Conservation (phyloP, 352 stramenopile genomes). For the Elongisporangium prolatum region DNA sequence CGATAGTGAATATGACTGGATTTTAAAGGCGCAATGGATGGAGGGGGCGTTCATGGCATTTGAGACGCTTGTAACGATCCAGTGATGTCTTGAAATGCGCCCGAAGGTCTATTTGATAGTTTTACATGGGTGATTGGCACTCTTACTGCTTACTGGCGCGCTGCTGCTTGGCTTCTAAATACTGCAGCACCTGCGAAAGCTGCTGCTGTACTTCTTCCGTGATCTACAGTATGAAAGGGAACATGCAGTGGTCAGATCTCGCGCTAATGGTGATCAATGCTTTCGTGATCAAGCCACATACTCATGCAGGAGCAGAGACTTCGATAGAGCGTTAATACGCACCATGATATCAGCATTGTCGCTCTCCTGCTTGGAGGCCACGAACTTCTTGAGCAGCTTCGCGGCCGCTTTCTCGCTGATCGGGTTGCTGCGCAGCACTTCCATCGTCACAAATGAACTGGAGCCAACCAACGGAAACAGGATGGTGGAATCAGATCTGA, state of each 20-base stretch:
- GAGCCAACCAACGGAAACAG: neutral
- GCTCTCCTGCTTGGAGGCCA: conserved; percentile 56
- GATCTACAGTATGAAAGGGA: conserved; percentile 42
- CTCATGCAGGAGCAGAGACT: neutral
- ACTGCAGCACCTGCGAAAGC: conserved; percentile 64
- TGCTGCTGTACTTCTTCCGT: conserved; percentile 77
- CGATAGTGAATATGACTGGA: neutral
- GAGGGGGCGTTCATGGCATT: neutral
- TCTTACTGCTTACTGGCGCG: conserved; percentile 2
- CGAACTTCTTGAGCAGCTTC: conserved; percentile 78
- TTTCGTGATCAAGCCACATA: neutral
- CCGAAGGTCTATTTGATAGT: neutral
- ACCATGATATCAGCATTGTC: conserved; percentile 71
- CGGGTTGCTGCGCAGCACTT: conserved; percentile 57
- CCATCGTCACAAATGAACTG: conserved; percentile 25
- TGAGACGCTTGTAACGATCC: neutral
- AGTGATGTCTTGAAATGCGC: neutral
- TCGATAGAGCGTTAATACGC: conserved; percentile 4
- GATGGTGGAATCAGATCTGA: conserved; percentile 1
- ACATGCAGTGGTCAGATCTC: neutral
- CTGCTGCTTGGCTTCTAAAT: conserved; percentile 45
- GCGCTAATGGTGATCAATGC: too few species aligned
- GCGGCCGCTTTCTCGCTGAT: conserved; percentile 60
- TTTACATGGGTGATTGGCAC: neutral
- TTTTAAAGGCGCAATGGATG: neutral